These are phyloP conservation scores for Gossypium trilobum DNA, from an alignment of 441 rosid species.

Conservation along the genomic window DNA sequence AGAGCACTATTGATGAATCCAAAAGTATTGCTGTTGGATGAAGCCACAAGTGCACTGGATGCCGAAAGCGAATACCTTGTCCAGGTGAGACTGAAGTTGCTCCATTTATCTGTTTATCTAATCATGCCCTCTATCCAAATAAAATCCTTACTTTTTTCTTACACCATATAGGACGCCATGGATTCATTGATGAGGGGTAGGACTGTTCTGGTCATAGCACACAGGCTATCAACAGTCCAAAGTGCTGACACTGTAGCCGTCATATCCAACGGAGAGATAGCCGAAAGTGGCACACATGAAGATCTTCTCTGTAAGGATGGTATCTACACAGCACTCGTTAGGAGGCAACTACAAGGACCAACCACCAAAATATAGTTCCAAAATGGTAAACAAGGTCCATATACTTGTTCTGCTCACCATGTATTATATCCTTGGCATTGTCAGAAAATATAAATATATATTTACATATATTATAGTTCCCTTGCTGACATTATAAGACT, in stretches of 20 bases:
- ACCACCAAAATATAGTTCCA: slow-evolving; percentile 1
- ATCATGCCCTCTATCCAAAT: not conserved
- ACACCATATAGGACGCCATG: slow-evolving; percentile 10
- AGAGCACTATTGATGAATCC: slow-evolving; percentile 88
- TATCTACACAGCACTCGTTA: slow-evolving; percentile 15
- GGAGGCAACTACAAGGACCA: slow-evolving; percentile 13
- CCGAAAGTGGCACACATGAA: slow-evolving; percentile 17
- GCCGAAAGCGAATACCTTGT: slow-evolving; percentile 93
- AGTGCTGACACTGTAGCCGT: slow-evolving; percentile 16
- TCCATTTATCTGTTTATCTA: not conserved
- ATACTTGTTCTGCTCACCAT: no score
- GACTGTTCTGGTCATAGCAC: slow-evolving; percentile 19
- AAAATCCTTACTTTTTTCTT: not conserved
- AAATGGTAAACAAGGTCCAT: not conserved
- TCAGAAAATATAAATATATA: no score
- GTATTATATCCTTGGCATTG: no score
- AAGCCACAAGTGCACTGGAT: slow-evolving; percentile 92
- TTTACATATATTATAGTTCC: not conserved
- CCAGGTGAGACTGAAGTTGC: slow-evolving; percentile 37
- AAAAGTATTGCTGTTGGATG: slow-evolving; percentile 66
- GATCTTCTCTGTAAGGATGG: slow-evolving; percentile 11
- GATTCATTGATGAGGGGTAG: slow-evolving; percentile 19
- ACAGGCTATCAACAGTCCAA: slow-evolving; percentile 17
- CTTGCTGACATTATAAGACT: not conserved
- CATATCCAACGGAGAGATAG: slow-evolving; percentile 16